Base-by-base conservation (phyloP, 225 moss, liverwort and hornwort species). In the Rhytidiadelphus loreus region DNA sequence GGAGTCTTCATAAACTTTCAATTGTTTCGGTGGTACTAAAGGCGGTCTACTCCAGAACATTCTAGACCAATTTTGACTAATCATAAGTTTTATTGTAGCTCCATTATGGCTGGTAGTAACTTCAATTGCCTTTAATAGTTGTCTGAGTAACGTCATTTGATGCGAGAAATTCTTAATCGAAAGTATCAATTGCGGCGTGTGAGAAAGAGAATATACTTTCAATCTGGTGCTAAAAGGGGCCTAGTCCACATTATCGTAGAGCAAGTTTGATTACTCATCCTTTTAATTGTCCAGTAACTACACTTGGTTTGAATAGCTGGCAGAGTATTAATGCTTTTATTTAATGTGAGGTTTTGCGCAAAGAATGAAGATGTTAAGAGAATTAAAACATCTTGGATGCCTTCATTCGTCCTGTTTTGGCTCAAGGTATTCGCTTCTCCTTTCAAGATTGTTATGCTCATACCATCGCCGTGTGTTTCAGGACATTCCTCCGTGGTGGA, bases 401-500 rank as follows among this genome's bases (percentile, higher is more conserved):
- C 11, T 48, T 22, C 32, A 35, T 44, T 60, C 58, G 15, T 81
- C 81, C 63, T 37, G 23, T 16, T 63, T 63, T 48, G 35, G 63
- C 23, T 22, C 18, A 46, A 62, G 21, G 33, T 50, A 25, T 50
- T 35, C 28, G 33, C 64, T 33, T 43, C 61, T 35, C 32, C 44
- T 35, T 19, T 81, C 59, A 22, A 61, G 19, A 43, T 61, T 61
- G 32, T 61, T 30, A 59, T 63, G 52, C 65, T 66, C 83, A 65
- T 68, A 9, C 26, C 52, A 39, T 75, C 6, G 52, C 37, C 58
- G 81, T 57, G 9, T 26, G 52, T 56, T 61, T 80, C 94, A 96
- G 96, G 87, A 86, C 33, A 95, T 96, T 83, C 96, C 96, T 52
- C 89, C 90, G 2, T 96, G 96, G 96, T 96, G 96, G 96, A 93